phyloP scores from a whole-genome alignment of 768 basidiomycete species.

The Hemileccinum rubropunctum region DNA sequence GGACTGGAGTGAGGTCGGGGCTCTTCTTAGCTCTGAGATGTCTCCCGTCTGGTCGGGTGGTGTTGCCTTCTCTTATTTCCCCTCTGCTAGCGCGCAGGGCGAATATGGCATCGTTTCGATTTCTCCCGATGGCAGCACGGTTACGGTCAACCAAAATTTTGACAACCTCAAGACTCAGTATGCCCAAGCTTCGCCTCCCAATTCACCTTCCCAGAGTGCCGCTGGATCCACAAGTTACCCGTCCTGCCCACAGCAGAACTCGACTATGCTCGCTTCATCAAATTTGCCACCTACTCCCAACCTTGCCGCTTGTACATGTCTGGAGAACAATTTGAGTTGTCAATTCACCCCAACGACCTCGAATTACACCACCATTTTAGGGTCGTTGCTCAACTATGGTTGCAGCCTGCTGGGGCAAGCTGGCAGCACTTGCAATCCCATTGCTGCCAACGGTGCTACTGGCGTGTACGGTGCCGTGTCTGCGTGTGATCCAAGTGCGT shows the following conservation, averaged over 20 bases:
- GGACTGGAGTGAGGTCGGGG: slow-evolving; percentile 71
- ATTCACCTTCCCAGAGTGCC: slow-evolving; percentile 55
- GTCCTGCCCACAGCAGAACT: slow-evolving; percentile 60
- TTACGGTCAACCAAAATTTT: slow-evolving; percentile 70
- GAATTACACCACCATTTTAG: slow-evolving; percentile 60
- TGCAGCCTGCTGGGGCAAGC: slow-evolving; percentile 63
- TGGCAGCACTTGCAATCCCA: slow-evolving; percentile 62
- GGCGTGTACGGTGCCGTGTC: slow-evolving; percentile 78
- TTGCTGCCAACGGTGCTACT: slow-evolving; percentile 67
- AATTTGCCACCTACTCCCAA: slow-evolving; percentile 84
- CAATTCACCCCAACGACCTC: slow-evolving; percentile 62
- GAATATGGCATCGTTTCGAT: slow-evolving; percentile 86
- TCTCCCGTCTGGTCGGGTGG: slow-evolving; percentile 84
- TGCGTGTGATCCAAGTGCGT: slow-evolving; percentile 75
- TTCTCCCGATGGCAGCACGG: slow-evolving; percentile 59
- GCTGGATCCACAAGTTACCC: slow-evolving; percentile 51
- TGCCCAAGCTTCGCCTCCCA: slow-evolving; percentile 50
- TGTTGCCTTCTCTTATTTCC: slow-evolving; percentile 88
- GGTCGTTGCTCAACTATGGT: slow-evolving; percentile 59
- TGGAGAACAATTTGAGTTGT: slow-evolving; percentile 68
- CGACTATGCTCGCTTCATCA: slow-evolving; percentile 61
- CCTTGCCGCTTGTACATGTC: slow-evolving; percentile 73
- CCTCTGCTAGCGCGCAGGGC: slow-evolving; percentile 66
- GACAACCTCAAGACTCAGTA: slow-evolving; percentile 63
- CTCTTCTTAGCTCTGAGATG: slow-evolving; percentile 73